A percentile compares a stretch with the other conserved stretches of the same genome.
phyloP scores from a whole-genome alignment of 495 filamentous ascomycete species.

The Penicillium salamii region DNA sequence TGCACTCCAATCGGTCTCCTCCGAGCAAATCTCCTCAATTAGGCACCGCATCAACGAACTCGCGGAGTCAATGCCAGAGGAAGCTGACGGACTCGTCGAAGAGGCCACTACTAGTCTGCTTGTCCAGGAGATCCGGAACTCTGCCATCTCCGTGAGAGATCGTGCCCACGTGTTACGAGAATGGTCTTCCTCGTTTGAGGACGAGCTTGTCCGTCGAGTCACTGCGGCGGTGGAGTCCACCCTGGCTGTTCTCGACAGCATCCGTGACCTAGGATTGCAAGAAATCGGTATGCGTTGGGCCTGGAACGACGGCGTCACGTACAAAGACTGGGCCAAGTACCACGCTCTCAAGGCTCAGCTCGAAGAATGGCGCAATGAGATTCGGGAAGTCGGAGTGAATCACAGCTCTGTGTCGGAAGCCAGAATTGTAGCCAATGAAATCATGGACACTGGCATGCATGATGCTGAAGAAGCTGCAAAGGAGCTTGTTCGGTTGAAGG shows the following conservation, averaged over 20 bases:
- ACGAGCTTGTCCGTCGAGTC: slow-evolving; percentile 65
- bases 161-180: slow-evolving; percentile 76
- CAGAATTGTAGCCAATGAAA: slow-evolving; percentile 60
- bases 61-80: slow-evolving; percentile 52
- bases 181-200: slow-evolving; percentile 74
- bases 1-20: slow-evolving; percentile 64
- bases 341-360: slow-evolving; percentile 80
- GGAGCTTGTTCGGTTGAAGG: slow-evolving; percentile 80
- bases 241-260: slow-evolving; percentile 75
- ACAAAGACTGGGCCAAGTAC: slow-evolving; percentile 94
- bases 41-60: slow-evolving; percentile 65
- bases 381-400: slow-evolving; percentile 65
- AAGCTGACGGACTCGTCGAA: slow-evolving; percentile 49
- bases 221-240: slow-evolving; percentile 75
- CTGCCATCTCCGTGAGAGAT: slow-evolving; percentile 73
- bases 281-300: slow-evolving; percentile 98
- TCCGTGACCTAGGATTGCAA: slow-evolving; percentile 84
- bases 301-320: slow-evolving; percentile 91
- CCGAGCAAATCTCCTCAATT: slow-evolving; percentile 59
- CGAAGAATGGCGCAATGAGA: slow-evolving; percentile 78
- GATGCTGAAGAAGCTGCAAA: slow-evolving; percentile 77
- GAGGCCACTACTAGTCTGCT: slow-evolving; percentile 64
- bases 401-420: slow-evolving; percentile 73
- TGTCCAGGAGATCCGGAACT: slow-evolving; percentile 59
- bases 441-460: slow-evolving; percentile 75